Evolutionary conservation across 352 stramenopile species (phyloP), one percentile per base, ranked within the genome.

Genomic region (Pythium scleroteichum): DNA sequence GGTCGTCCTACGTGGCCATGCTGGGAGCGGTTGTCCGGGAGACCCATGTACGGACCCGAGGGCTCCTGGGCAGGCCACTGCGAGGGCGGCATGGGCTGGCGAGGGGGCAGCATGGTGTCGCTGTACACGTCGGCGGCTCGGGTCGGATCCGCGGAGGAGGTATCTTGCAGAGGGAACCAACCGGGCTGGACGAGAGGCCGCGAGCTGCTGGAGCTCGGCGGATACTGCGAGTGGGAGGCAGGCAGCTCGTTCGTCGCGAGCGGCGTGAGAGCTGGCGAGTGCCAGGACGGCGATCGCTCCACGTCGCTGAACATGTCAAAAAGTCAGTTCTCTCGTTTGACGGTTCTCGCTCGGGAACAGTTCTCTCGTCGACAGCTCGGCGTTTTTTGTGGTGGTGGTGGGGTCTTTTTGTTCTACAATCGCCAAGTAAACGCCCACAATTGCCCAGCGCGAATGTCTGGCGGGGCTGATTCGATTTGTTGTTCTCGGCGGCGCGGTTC

Each of bases 141-240:
- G 49, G 26, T 56, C 71, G 24, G 47, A 41, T 61, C 52, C 23
- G 38, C 14, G 0, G 52, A 29, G 2, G 41, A 27, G 5, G 19
- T 53, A 27, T 71, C 70, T 38, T 85, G 67, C 16, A 88, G 63
- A 9, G 73, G 74, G 53, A 84, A 88, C 78, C 78, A 88, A 4
- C 74, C 78, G 23, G 78, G 54, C 55, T 88, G 75, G 9, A 72
- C 64, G 13, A 46, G 58, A 13, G 52, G 64, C 12, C 64, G 64
- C n/a, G n/a, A n/a, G n/a, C n/a, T n/a, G n/a, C n/a, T n/a, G 13
- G 29, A 23, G 44, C n/a, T 47, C 32, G 51, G 5, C 2, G 14
- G 32, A 45, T 56, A 29, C 29, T 56, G 49, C 19, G 32, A 32
- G 4, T 42, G 29, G 24, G 35, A 35, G 22, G 22, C 26, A 7